phyloP scores from a whole-genome alignment of 768 basidiomycete species.

The Clitopilus hobsonii region DNA sequence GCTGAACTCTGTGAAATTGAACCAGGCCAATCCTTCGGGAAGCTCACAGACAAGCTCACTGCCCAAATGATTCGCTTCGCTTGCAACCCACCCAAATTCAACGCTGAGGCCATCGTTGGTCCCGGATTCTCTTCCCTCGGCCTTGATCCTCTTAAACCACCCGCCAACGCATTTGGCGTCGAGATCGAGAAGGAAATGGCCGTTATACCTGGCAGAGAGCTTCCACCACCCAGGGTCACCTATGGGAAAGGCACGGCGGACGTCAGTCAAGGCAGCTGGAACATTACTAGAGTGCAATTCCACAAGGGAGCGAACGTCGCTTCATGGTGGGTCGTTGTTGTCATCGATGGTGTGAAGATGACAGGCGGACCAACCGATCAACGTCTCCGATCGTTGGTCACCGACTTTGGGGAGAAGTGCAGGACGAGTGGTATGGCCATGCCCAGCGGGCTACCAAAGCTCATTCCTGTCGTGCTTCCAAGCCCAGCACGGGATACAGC shows the following conservation, averaged over 20 bases:
- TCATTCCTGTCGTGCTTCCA: constrained; percentile 30
- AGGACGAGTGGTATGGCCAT: constrained; percentile 53
- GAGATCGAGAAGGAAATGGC: constrained; percentile 54
- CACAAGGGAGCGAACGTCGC: constrained; percentile 44
- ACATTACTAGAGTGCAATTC: constrained; percentile 70
- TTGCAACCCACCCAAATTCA: constrained; percentile 55
- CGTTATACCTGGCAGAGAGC: constrained; percentile 59
- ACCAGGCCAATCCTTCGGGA: constrained; percentile 54
- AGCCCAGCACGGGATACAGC: constrained; percentile 23
- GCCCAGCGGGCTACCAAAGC: constrained; percentile 27
- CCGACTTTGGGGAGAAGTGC: constrained; percentile 54
- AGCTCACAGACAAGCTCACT: constrained; percentile 57
- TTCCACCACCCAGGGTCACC: constrained; percentile 50
- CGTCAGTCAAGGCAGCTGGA: constrained; percentile 67
- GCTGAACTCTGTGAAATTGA: constrained; percentile 69
- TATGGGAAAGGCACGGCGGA: constrained; percentile 45
- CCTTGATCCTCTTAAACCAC: constrained; percentile 28
- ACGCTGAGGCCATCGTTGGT: constrained; percentile 52
- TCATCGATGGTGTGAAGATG: constrained; percentile 41
- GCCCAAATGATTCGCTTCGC: constrained; percentile 68
- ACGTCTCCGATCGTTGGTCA: constrained; percentile 35
- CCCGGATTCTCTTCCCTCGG: constrained; percentile 58
- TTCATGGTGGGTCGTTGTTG: constrained; percentile 65
- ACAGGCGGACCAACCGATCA: constrained; percentile 40
- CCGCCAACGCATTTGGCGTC: constrained; percentile 54